Base-by-base conservation (phyloP, 179 eudicot species). In the Patellifolia procumbens region DNA sequence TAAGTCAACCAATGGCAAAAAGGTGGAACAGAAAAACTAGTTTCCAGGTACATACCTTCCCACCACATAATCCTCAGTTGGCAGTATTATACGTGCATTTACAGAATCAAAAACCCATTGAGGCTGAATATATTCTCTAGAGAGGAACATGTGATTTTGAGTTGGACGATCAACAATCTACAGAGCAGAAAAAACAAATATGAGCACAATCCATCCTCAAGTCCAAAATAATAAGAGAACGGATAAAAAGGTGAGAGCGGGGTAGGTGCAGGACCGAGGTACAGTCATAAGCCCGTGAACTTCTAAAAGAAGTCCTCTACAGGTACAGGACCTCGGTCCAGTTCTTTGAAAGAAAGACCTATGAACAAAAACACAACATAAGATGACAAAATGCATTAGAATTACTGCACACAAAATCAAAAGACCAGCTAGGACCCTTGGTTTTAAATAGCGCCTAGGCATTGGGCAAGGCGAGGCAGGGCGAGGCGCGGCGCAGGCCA, bases 121-220 rank as follows among this genome's bases (percentile, higher is more conserved):
- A 7, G 98, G 98, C 83, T 94, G 98, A 67, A 92, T 81, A 86
- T 94, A 94, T 34, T 89, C 97, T 79, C 98, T 79, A 48, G 97
- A 87, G 43, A 89, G 92, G 74, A 88, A 87, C 80, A 80, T 83
- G 51, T 81, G 91, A 34, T 85, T 91, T 81, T 88, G 92, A n/a
- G 86, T 80, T 64, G 97, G 98, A 77, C 98, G 87, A 71, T 94
- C 98, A 80, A 94, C 95, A 81, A 94, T 83, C 98, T 94, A 91
- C 76, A 77, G 28, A 82, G 32, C 28, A 78, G 59, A 77, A 37
- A 71, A 46, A 68, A 22, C 46, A 2, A 62, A 28, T 11, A 34
- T 63, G 46, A 69, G 13, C 2, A 10, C 17, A 45, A 19, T 29
- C 32, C 32, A 37, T 32, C 28, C 49, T 48, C 7, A n/a, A 58